These are phyloP conservation scores for Hypoxylon sp. DNA, from an alignment of 2,329 filamentous ascomycete genomes.

Conservation along the genomic window DNA sequence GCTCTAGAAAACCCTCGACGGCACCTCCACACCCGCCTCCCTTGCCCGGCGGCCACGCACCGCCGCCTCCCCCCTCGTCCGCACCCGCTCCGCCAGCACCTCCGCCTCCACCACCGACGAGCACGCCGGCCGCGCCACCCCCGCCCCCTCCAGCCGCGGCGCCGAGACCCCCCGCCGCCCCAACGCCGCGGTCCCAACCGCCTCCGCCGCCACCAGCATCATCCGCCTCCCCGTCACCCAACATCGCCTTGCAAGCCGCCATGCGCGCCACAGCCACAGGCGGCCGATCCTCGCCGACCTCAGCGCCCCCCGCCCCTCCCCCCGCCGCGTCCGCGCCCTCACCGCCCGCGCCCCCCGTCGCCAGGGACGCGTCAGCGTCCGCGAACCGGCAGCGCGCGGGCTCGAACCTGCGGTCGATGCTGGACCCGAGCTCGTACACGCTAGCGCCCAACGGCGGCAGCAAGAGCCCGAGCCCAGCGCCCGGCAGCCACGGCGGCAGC, in stretches of 20 bases:
- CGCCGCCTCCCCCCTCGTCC: slow-evolving; percentile 49
- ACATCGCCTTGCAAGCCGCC: slow-evolving; percentile 52
- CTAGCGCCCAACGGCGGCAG: slow-evolving; percentile 67
- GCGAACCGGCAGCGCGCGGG: slow-evolving; percentile 50
- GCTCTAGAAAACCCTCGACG: slow-evolving; percentile 64
- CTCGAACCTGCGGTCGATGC: slow-evolving; percentile 65
- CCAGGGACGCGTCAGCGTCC: slow-evolving; percentile 31
- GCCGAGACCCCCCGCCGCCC: slow-evolving; percentile 36
- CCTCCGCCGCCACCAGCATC: slow-evolving; percentile 47
- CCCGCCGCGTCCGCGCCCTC: slow-evolving; percentile 53
- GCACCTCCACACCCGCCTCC: slow-evolving; percentile 40
- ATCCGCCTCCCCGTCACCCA: slow-evolving; percentile 40
- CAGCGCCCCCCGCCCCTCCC: slow-evolving; percentile 48
- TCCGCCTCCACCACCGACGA: slow-evolving; percentile 50
- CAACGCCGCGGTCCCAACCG: slow-evolving; percentile 48
- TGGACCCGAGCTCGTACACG: slow-evolving; percentile 81
- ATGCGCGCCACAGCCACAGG: slow-evolving; percentile 48
- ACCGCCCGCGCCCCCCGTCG: slow-evolving; percentile 41
- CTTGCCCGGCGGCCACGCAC: slow-evolving; percentile 46
- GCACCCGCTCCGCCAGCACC: slow-evolving; percentile 55
- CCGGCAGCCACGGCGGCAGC: slow-evolving; percentile 45
- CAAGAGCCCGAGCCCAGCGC: slow-evolving; percentile 56
- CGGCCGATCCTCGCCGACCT: slow-evolving; percentile 47
- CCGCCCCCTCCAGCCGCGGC: slow-evolving; percentile 43
- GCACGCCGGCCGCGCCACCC: slow-evolving; percentile 48